Evolutionary conservation across 2,329 filamentous ascomycete species (phyloP).

Genomic region (Coniochaeta sp.): DNA sequence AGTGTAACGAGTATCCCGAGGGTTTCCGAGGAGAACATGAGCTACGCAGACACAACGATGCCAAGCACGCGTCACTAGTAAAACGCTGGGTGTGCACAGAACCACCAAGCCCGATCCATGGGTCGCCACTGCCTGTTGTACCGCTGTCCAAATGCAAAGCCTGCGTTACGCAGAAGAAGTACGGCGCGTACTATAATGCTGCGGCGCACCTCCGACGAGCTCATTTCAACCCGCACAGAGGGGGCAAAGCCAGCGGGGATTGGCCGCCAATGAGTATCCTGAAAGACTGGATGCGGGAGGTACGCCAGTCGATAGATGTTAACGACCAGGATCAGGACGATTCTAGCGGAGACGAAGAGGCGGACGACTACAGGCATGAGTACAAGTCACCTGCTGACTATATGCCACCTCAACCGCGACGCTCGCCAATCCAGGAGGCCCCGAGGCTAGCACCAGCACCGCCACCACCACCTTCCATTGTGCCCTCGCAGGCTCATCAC

Average conservation of each 20-base stretch:
- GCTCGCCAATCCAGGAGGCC: constrained; percentile 16
- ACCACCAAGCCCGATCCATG: constrained; percentile 28
- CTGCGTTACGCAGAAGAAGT: constrained; percentile 48
- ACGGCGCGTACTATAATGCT: constrained; percentile 53
- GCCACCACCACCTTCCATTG: constrained; percentile 8
- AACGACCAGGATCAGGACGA: constrained; percentile 36
- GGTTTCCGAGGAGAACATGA: constrained; percentile 92
- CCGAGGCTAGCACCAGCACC: constrained; percentile 20
- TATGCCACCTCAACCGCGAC: constrained; percentile 16
- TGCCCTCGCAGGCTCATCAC: constrained; percentile 6
- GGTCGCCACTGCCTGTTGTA: constrained; percentile 39
- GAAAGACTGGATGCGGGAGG: constrained; percentile 55
- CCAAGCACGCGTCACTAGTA: constrained; percentile 47
- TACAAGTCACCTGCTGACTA: constrained; percentile 20
- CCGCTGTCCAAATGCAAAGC: constrained; percentile 49
- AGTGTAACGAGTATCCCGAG: constrained; percentile 75
- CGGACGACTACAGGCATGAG: constrained; percentile 14
- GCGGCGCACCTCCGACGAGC: constrained; percentile 50
- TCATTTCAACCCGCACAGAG: constrained; percentile 48
- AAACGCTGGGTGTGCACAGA: constrained; percentile 51
- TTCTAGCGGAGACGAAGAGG: constrained; percentile 40
- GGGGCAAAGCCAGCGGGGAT: constrained; percentile 50
- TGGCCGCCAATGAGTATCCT: constrained; percentile 51
- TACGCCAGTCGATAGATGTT: constrained; percentile 39
- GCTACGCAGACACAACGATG: constrained; percentile 59